These are phyloP conservation scores for Diplodia corticola DNA, from an alignment of 2,329 filamentous ascomycete species.

Conservation along the genomic window DNA sequence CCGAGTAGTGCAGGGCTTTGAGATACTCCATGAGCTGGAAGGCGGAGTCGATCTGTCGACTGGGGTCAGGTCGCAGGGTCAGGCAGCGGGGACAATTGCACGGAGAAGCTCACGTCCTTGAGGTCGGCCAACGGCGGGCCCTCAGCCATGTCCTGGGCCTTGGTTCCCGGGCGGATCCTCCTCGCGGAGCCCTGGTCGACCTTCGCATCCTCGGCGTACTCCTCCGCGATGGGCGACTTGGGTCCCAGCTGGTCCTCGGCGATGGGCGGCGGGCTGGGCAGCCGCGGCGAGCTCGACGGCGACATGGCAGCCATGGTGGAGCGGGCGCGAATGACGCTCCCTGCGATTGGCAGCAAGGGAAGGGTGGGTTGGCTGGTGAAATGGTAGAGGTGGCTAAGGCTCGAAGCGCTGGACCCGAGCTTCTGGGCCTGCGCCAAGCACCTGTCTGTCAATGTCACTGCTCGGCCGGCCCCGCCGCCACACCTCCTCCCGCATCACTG, in stretches of 20 bases:
- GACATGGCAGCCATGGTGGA: conserved; percentile 47
- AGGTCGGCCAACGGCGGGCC: conserved; percentile 87
- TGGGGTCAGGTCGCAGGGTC: conserved; percentile 28
- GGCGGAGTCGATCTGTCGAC: conserved; percentile 82
- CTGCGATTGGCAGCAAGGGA: conserved; percentile 5
- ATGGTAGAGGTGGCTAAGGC: neutral
- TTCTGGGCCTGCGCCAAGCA: neutral
- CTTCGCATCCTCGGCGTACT: conserved; percentile 47
- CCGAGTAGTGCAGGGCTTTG: conserved; percentile 82
- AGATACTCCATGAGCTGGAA: conserved; percentile 98
- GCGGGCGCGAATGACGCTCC: conserved; percentile 10
- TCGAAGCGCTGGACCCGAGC: neutral
- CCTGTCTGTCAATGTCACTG: neutral
- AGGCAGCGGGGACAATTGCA: neutral
- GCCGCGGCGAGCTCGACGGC: conserved; percentile 77
- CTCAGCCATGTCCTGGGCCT: conserved; percentile 86
- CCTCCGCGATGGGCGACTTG: conserved; percentile 68
- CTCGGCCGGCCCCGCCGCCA: too few species aligned
- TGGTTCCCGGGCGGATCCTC: conserved; percentile 89
- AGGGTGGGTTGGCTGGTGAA: neutral
- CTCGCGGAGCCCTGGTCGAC: conserved; percentile 75
- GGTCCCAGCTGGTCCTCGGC: conserved; percentile 90
- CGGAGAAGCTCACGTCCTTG: conserved; percentile 53
- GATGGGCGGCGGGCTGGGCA: conserved; percentile 91
- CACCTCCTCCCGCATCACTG: neutral